Conservation (phyloP, 2,329 filamentous ascomycete genomes). For the Epichloe coenophiala region DNA sequence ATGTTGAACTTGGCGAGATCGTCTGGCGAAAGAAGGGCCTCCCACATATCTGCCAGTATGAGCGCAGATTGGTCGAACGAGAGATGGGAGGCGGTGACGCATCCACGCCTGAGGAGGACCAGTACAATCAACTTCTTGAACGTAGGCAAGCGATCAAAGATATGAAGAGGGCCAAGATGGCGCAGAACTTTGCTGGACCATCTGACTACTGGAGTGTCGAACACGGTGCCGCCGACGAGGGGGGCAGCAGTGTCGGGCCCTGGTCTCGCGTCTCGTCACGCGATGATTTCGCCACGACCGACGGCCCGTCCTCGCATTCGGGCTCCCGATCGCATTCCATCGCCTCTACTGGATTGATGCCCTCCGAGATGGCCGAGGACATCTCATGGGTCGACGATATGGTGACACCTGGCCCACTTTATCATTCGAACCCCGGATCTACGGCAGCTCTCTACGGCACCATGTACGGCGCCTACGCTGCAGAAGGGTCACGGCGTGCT, state of each 20-base stretch:
- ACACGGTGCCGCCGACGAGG: conserved; percentile 50
- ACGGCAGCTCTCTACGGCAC: conserved; percentile 57
- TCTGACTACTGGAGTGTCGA: conserved; percentile 75
- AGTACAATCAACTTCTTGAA: conserved; percentile 45
- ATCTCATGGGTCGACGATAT: conserved; percentile 35
- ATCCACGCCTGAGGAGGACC: conserved; percentile 46
- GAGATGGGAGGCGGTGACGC: conserved; percentile 49
- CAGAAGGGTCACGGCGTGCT: conserved; percentile 43
- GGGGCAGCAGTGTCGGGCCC: conserved; percentile 21
- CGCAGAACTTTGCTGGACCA: conserved; percentile 33
- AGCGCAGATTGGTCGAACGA: conserved; percentile 66
- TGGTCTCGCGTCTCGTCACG: conserved; percentile 29
- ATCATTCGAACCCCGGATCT: conserved; percentile 37
- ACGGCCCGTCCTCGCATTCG: conserved; percentile 23
- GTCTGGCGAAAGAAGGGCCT: conserved; percentile 84
- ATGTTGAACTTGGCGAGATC: conserved; percentile 87
- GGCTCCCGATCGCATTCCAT: conserved; percentile 30
- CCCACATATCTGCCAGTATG: conserved; percentile 68
- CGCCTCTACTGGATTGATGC: conserved; percentile 22
- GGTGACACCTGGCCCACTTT: conserved; percentile 37
- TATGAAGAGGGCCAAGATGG: conserved; percentile 41
- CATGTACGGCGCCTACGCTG: conserved; percentile 59
- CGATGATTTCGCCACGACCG: conserved; percentile 25
- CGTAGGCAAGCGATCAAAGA: conserved; percentile 45
- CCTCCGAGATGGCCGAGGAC: conserved; percentile 21